Evolutionary conservation across 108 stramenopile species (phyloP).

Genomic region (Conticribra weissflogii): DNA sequence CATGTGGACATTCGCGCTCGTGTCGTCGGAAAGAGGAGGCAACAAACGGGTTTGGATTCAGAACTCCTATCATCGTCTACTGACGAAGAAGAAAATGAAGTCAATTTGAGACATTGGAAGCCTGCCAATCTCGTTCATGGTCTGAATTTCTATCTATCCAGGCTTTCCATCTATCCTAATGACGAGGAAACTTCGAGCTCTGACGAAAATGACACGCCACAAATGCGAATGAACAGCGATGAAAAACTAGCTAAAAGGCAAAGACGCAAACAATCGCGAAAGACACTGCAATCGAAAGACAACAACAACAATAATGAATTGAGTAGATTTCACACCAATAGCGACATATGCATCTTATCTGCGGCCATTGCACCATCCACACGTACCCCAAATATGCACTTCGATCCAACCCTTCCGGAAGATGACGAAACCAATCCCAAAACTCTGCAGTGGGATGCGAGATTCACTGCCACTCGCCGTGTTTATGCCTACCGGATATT

Average conservation of each 20-base stretch:
- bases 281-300: conserved; percentile 1
- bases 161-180: conserved; percentile 17
- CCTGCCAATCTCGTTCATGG: conserved; percentile 56
- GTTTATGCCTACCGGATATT: conserved; percentile 79
- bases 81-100: background rate
- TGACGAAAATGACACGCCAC: conserved; percentile 4
- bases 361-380: conserved; percentile 36
- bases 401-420: conserved; percentile 38
- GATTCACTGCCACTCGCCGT: conserved; percentile 80
- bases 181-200: background rate
- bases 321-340: conserved; percentile 12
- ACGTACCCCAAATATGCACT: conserved; percentile 36
- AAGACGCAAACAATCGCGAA: conserved; percentile 5
- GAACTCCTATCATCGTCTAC: no score
- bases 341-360: conserved; percentile 38
- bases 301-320: background rate
- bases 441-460: conserved; percentile 71
- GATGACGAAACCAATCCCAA: conserved; percentile 46
- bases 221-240: conserved; percentile 6
- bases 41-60: no score
- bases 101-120: conserved; percentile 15
- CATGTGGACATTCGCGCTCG: conserved; percentile 77
- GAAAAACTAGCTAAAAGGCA: conserved; percentile 10
- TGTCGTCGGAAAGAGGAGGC: no score
- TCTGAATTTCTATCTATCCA: conserved; percentile 63